Percentiles rank a stretch among this genome's conserved stretches.
Evolutionary conservation across 495 filamentous ascomycete species (phyloP).

Genomic region (Tuber aestivum): DNA sequence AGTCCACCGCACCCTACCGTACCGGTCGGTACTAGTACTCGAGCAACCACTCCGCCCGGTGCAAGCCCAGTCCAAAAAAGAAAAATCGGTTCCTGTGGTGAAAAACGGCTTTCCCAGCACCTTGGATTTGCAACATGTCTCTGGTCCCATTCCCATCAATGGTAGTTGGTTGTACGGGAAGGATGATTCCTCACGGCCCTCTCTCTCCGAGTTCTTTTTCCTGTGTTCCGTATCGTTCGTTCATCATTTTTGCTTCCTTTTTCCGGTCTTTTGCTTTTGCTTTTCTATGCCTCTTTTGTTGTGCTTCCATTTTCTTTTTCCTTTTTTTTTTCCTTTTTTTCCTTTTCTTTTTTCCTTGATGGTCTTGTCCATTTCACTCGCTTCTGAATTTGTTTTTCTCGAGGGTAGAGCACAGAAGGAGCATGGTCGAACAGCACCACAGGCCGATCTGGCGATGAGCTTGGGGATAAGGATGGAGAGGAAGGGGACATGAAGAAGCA

Average conservation of each 20-base stretch:
- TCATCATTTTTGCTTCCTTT: background rate
- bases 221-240: background rate
- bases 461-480: background rate
- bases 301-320: background rate
- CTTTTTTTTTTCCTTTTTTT: background rate
- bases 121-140: conserved; percentile 7
- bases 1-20: too few relatives aligned
- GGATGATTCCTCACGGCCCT: background rate
- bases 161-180: background rate
- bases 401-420: background rate
- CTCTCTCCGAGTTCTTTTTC: background rate
- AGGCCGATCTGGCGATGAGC: conserved; percentile 2
- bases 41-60: background rate
- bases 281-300: background rate
- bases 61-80: background rate
- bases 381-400: background rate
- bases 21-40: too few relatives aligned
- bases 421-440: background rate
- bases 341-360: background rate
- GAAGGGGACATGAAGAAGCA: background rate
- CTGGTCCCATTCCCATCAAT: background rate
- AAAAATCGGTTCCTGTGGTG: conserved; percentile 2
- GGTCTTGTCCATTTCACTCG: background rate
- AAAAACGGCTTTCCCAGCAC: conserved; percentile 5
- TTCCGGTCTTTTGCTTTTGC: background rate